Percentiles rank a stretch among this genome's conserved stretches.
Evolutionary conservation across 768 basidiomycete species (phyloP).

Genomic region (Piloderma croceum): DNA sequence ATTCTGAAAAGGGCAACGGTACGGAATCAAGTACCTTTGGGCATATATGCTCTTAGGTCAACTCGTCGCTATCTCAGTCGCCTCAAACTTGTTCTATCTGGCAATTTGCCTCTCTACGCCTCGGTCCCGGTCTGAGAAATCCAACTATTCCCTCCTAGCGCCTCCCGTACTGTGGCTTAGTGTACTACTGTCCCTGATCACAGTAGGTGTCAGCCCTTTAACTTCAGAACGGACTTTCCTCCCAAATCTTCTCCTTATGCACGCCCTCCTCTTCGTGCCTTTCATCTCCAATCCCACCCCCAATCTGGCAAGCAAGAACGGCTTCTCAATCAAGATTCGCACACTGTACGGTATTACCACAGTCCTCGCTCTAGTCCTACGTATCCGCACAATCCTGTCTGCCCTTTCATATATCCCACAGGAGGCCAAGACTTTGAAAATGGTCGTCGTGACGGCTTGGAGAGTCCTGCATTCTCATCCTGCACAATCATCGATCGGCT

Average conservation of each 20-base stretch:
- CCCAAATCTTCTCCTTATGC: constrained; percentile 56
- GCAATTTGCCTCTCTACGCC: constrained; percentile 34
- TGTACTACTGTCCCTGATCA: constrained; percentile 40
- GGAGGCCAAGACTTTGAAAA: constrained; percentile 9
- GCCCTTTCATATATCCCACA: constrained; percentile 16
- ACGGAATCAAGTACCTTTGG: constrained; percentile 46
- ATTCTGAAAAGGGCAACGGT: constrained; percentile 27
- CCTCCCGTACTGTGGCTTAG: constrained; percentile 33
- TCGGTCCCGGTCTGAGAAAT: constrained; percentile 1
- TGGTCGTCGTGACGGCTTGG: constrained; percentile 29
- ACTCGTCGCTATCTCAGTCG: constrained; percentile 64
- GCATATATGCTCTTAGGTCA: constrained; percentile 72
- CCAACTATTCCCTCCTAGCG: constrained; percentile 3
- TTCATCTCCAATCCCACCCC: constrained; percentile 29
- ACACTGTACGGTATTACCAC: constrained; percentile 36
- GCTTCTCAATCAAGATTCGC: constrained; percentile 19
- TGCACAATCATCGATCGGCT: constrained; percentile 59
- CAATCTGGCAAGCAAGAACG: constrained; percentile 1
- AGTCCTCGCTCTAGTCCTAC: constrained; percentile 28
- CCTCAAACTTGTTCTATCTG: constrained; percentile 57
- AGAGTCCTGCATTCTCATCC: constrained; percentile 44
- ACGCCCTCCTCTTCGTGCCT: constrained; percentile 49
- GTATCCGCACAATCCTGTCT: constrained; percentile 25
- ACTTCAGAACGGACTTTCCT: constrained; percentile 44
- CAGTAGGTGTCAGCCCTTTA: constrained; percentile 41